Conservation (phyloP, 208 protist species). For the Crithidia mellificae region DNA sequence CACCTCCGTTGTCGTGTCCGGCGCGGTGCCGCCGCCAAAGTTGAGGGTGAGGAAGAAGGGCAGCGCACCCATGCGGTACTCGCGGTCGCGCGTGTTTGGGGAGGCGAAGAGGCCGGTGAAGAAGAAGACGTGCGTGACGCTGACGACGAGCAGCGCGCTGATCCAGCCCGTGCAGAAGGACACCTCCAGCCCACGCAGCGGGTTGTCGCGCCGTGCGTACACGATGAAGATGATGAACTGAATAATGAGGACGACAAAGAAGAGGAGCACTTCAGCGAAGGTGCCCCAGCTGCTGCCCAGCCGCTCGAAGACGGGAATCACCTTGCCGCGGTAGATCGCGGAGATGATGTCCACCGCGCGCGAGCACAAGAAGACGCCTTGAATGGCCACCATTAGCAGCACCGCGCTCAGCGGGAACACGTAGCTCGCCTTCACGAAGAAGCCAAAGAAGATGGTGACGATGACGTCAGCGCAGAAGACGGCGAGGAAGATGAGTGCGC, state of each 20-base stretch:
- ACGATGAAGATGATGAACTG: conserved; percentile 68
- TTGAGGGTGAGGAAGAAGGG: conserved; percentile 60
- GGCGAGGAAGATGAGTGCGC: conserved; percentile 52
- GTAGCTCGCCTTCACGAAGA: conserved; percentile 51
- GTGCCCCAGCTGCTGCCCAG: conserved; percentile 43
- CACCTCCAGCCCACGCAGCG: conserved; percentile 51
- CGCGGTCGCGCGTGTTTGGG: conserved; percentile 9
- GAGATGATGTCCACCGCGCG: conserved; percentile 47
- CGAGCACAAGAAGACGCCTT: conserved; percentile 49
- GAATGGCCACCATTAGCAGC: conserved; percentile 49
- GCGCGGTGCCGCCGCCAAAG: conserved; percentile 28
- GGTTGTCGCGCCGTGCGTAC: conserved; percentile 36
- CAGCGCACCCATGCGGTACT: conserved; percentile 34
- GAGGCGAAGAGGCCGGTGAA: conserved; percentile 52
- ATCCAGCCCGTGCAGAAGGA: conserved; percentile 70
- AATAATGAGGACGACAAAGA: conserved; percentile 33
- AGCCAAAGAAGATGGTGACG: conserved; percentile 64
- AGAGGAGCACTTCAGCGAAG: conserved; percentile 45
- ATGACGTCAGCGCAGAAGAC: conserved; percentile 44
- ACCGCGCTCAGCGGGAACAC: conserved; percentile 59
- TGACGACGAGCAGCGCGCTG: conserved; percentile 43
- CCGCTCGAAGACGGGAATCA: conserved; percentile 58
- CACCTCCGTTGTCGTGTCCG: conserved; percentile 14
- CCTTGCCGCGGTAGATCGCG: conserved; percentile 35
- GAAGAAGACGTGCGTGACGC: conserved; percentile 56